A percentile compares a stretch with the other conserved stretches of the same genome.
Conservation (phyloP, 345 rosid genomes). For the Cardamine occulta region DNA sequence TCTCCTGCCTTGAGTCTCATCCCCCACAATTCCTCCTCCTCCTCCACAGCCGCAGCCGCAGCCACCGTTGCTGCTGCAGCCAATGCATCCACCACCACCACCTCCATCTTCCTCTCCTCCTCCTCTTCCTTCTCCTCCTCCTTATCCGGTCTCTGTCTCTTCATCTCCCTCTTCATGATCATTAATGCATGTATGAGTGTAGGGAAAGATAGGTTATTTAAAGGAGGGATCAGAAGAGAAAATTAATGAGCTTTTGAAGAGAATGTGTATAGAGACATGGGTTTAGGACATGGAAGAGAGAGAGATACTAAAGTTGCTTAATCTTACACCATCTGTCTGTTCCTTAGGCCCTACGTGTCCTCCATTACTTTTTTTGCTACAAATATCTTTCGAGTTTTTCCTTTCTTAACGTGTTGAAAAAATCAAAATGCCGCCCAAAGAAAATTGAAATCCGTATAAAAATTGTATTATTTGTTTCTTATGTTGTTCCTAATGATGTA, state of each 20-base stretch:
- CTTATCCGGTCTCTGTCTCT: conserved; percentile 13
- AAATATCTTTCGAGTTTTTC: conserved; percentile 26
- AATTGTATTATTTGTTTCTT: neutral
- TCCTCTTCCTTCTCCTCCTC: neutral
- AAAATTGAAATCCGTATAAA: conserved; percentile 26
- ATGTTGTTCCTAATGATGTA: conserved; percentile 1
- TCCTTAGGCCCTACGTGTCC: conserved; percentile 43
- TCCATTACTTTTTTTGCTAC: conserved; percentile 30
- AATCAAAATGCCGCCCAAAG: conserved; percentile 28
- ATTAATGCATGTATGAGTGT: conserved; percentile 30
- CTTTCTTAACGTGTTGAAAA: conserved; percentile 23
- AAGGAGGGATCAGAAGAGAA: conserved; percentile 20
- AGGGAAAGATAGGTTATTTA: conserved; percentile 18
- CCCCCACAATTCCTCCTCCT: conserved; percentile 39
- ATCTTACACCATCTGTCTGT: conserved; percentile 43
- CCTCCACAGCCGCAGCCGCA: conserved; percentile 42
- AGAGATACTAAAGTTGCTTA: conserved; percentile 34
- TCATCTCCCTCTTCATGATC: conserved; percentile 38
- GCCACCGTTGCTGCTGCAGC: conserved; percentile 38
- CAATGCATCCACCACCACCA: conserved; percentile 42
- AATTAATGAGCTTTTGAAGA: conserved; percentile 6
- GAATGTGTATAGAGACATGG: conserved; percentile 41
- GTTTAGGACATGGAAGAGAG: conserved; percentile 37
- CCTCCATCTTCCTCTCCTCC: conserved; percentile 11
- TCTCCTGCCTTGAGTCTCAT: conserved; percentile 22